Evolutionary conservation across 2,329 filamentous ascomycete species (phyloP), one percentile per base, ranked within the genome.

Genomic region (Didymella keratinophila): DNA sequence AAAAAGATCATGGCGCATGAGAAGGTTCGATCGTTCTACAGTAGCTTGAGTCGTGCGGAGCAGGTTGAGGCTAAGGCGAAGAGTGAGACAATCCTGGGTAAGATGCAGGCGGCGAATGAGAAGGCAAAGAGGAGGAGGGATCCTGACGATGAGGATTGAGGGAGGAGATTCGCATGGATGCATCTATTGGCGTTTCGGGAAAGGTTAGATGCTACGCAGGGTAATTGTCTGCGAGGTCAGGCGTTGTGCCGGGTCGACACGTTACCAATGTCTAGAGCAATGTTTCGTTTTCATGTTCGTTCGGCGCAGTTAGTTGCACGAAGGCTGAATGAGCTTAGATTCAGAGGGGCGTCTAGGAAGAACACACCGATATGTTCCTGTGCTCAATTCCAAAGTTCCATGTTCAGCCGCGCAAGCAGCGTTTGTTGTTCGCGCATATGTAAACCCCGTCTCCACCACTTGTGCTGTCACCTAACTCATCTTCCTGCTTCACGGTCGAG

Each of bases 1-100:
- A 85, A 81, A 61, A 98, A 96, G 78, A 94, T 99, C 25, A 93
- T 97, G 88, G 95, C 96, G 2, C 95, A 99, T 73, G 89, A 92
- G 1, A 88, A 88, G 68, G 95, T 99, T 18, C 83, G 92, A 6
- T 83, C 83, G 2, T 99, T 99, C 73, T 99, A 99, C 76, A 84
- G 87, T 62, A 90, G 91, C 69, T 80, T 99, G 34, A 90, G 90
- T 68, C 89, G 87, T 60, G 91, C 89, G 3, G 90, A 91, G 57
- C 66, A 71, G 32, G 66, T 70, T 23, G 73, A 76, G 52, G 71
- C 71, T 42, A 71, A 70, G 21, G 68, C 68, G 18, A 74, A 75
- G 69, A 73, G 71, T 16, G 65, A 58, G 43, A 75, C 69, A 2
- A 67, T 74, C 2, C 48, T 73, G 20, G 71, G 66, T 9, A 73